Conservation (phyloP, 345 rosid genomes). For the Boechera divaricarpa region DNA sequence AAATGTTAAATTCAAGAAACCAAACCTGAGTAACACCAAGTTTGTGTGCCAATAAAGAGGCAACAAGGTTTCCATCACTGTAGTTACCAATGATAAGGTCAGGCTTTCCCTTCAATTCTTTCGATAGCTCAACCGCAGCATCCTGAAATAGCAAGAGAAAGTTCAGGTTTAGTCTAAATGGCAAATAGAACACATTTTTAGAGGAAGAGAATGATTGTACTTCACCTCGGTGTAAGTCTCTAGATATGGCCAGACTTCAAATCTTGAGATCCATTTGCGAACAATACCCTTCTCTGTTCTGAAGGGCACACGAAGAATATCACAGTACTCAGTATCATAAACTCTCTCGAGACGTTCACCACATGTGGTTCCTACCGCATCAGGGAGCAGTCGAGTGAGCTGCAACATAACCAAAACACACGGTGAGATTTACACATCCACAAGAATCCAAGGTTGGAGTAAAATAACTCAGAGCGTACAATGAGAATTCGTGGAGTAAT, state of each 20-base stretch:
- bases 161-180: neutral
- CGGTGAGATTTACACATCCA: neutral
- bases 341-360: slow-evolving; percentile 94
- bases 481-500: slow-evolving; percentile 85
- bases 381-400: slow-evolving; percentile 91
- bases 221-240: slow-evolving; percentile 87
- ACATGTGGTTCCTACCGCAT: slow-evolving; percentile 91
- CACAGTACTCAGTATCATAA: slow-evolving; percentile 70
- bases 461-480: slow-evolving; percentile 49
- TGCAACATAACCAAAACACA: slow-evolving; percentile 45
- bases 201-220: neutral
- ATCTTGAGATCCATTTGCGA: slow-evolving; percentile 90
- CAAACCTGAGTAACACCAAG: slow-evolving; percentile 92
- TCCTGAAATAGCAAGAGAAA: slow-evolving; percentile 54
- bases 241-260: slow-evolving; percentile 97
- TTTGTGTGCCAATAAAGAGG: slow-evolving; percentile 86
- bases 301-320: slow-evolving; percentile 90
- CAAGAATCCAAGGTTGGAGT: neutral
- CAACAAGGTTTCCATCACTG: slow-evolving; percentile 96
- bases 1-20: neutral
- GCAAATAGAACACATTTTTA: neutral
- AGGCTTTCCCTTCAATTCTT: slow-evolving; percentile 90
- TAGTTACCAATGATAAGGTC: slow-evolving; percentile 94
- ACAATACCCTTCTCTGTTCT: slow-evolving; percentile 79
- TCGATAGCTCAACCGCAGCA: slow-evolving; percentile 73